These are phyloP conservation scores for Brassica napus DNA, from an alignment of 345 rosid genomes.

Conservation along the genomic window Da-Ae NC_063438.1:20120001-20120500, in stretches of 20 bases:
- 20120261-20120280: slow-evolving; percentile 74
- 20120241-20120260: slow-evolving; percentile 73
- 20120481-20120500: slow-evolving; percentile 53
- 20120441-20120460: not conserved
- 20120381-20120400: slow-evolving; percentile 1
- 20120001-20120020: slow-evolving; percentile 4
- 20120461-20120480: slow-evolving; percentile 51
- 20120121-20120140: not conserved
- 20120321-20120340: not conserved
- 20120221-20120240: slow-evolving; percentile 81
- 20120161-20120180: slow-evolving; percentile 30
- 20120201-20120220: slow-evolving; percentile 82
- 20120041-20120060: not conserved
- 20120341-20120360: slow-evolving; percentile 1
- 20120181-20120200: slow-evolving; percentile 68
- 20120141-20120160: not conserved
- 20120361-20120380: slow-evolving; percentile 6
- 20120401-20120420: slow-evolving; percentile 18
- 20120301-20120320: not conserved
- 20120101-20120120: slow-evolving; percentile 10
- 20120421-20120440: slow-evolving; percentile 21
- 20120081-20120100: slow-evolving; percentile 3
- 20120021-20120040: not conserved
- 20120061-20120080: slow-evolving; percentile 19
- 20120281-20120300: slow-evolving; percentile 66